Conservation (phyloP, 2,329 filamentous ascomycete genomes). For the Sporothrix brunneoviolacea region DNA sequence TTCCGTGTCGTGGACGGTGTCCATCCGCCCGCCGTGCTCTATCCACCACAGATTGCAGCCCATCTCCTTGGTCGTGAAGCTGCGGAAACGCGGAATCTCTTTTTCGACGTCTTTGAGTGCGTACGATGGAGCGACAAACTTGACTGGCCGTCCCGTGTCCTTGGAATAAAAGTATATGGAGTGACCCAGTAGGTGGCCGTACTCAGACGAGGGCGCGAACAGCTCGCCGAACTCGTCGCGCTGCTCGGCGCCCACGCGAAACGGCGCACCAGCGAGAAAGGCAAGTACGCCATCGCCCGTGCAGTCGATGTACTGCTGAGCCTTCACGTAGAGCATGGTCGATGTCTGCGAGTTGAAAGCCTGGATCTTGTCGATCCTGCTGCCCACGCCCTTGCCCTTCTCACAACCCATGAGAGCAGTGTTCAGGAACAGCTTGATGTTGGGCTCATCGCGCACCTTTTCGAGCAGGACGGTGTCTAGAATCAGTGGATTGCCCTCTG, state of each 20-base stretch:
- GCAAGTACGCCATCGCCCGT: slow-evolving; percentile 22
- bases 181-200: slow-evolving; percentile 23
- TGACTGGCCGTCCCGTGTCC: slow-evolving; percentile 19
- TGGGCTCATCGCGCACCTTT: slow-evolving; percentile 21
- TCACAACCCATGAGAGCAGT: slow-evolving; percentile 20
- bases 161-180: slow-evolving; percentile 25
- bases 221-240: slow-evolving; percentile 21
- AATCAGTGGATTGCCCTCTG: slow-evolving; percentile 23
- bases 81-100: slow-evolving; percentile 22
- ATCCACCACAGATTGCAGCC: slow-evolving; percentile 24
- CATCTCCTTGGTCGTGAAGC: slow-evolving; percentile 23
- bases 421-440: slow-evolving; percentile 22
- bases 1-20: slow-evolving; percentile 23
- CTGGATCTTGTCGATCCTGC: slow-evolving; percentile 19
- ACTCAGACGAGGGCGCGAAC: slow-evolving; percentile 22
- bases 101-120: slow-evolving; percentile 21
- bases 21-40: slow-evolving; percentile 22
- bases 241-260: slow-evolving; percentile 21
- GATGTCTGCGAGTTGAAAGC: slow-evolving; percentile 23
- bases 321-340: slow-evolving; percentile 24
- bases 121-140: slow-evolving; percentile 22
- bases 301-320: slow-evolving; percentile 22
- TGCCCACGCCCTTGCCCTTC: slow-evolving; percentile 19
- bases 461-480: slow-evolving; percentile 22
- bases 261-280: slow-evolving; percentile 22